Evolutionary conservation across 768 basidiomycete species (phyloP).

Genomic region (Lactarius deliciosus): DNA sequence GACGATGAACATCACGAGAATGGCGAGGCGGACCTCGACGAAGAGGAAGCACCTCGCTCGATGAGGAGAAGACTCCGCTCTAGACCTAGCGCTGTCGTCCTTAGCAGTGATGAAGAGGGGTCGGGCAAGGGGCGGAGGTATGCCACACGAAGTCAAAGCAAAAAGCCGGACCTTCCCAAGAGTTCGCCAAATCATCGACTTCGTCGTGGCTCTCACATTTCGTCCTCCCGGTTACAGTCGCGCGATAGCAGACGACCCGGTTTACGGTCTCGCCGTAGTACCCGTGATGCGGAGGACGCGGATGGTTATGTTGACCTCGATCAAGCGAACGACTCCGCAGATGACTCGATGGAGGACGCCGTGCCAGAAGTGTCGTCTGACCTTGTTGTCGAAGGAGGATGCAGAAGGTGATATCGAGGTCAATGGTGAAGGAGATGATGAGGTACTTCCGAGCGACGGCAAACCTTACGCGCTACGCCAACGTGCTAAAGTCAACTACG

Average conservation of each 20-base stretch:
- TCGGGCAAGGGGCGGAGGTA: conserved; percentile 36
- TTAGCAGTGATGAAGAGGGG: conserved; percentile 47
- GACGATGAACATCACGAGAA: conserved; percentile 18
- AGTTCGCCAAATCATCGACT: conserved; percentile 32
- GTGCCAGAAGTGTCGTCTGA: conserved; percentile 54
- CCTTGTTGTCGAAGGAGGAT: conserved; percentile 42
- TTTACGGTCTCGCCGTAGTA: conserved; percentile 28
- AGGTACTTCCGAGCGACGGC: conserved; percentile 51
- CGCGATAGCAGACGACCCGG: conserved; percentile 24
- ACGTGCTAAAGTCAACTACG: conserved; percentile 70
- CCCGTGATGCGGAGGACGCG: conserved; percentile 28
- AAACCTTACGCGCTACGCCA: conserved; percentile 66
- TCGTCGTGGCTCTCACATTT: conserved; percentile 40
- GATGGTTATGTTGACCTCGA: conserved; percentile 31
- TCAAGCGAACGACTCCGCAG: conserved; percentile 31
- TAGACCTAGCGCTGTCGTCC: conserved; percentile 37
- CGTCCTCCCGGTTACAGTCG: conserved; percentile 15
- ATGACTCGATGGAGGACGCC: conserved; percentile 52
- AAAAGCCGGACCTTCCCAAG: conserved; percentile 34
- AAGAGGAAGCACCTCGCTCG: conserved; percentile 33
- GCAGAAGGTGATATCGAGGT: conserved; percentile 38
- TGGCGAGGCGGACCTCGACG: conserved; percentile 30
- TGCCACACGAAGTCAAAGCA: conserved; percentile 42
- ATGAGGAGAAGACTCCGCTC: conserved; percentile 23
- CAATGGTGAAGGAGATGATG: conserved; percentile 43